Evolutionary conservation across 2,329 filamentous ascomycete species (phyloP).

Genomic region (Trichoderma cornu-damae): DNA sequence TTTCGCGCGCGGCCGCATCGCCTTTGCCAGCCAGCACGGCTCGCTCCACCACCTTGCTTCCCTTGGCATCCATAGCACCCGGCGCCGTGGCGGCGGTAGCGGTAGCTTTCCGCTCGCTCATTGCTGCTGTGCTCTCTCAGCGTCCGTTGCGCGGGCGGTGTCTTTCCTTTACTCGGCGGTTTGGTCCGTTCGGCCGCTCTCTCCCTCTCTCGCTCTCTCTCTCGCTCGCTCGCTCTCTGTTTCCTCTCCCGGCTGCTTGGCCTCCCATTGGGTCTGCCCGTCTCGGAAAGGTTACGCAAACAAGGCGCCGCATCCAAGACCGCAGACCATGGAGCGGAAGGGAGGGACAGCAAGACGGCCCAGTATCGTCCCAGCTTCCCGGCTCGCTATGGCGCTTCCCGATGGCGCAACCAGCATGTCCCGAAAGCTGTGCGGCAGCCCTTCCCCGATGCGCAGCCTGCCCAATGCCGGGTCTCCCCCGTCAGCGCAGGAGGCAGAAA

Average conservation of each 20-base stretch:
- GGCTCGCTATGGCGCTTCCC: slow-evolving; percentile 5
- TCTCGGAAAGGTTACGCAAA: slow-evolving; percentile 18
- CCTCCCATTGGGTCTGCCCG: slow-evolving; percentile 19
- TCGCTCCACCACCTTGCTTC: slow-evolving; percentile 27
- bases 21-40: slow-evolving; percentile 26
- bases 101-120: slow-evolving; percentile 33
- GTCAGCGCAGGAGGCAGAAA: background rate
- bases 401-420: slow-evolving; percentile 9
- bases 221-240: background rate
- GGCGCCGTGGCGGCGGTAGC: slow-evolving; percentile 19
- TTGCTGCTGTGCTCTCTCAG: slow-evolving; percentile 23
- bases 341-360: background rate
- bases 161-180: background rate
- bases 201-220: background rate
- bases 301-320: background rate
- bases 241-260: slow-evolving; percentile 6
- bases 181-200: too few relatives aligned
- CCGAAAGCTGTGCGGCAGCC: slow-evolving; percentile 8
- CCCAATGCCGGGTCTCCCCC: background rate
- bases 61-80: slow-evolving; percentile 28
- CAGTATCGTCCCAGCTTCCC: background rate
- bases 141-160: background rate
- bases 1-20: slow-evolving; percentile 31
- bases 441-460: background rate
- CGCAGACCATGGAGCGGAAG: slow-evolving; percentile 10